Evolutionary conservation across 805 yeast genomes (phyloP), one percentile per base, ranked within the genome.

Genomic region (Myxozyma mucilagina): DNA sequence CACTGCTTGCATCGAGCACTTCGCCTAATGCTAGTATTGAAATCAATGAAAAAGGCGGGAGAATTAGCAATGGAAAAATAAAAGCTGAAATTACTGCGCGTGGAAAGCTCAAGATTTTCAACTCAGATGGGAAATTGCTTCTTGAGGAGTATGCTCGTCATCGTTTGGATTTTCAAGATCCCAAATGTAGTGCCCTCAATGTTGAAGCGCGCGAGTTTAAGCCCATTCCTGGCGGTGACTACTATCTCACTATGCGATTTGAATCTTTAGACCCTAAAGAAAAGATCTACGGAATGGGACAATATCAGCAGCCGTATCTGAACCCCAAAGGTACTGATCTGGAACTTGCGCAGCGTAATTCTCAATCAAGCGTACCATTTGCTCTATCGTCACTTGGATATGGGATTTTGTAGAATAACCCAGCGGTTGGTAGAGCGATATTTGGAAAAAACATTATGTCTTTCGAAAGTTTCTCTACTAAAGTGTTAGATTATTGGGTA

Each of bases 211-310:
- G 67, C 32, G 67, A 64, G 49, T 64, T 64, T 56, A 53, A 41
- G 51, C 66, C 42, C 35, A 47, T 41, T 52, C 56, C 47, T n/a
- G 47, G 48, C 2, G 61, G 58, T 18, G 62, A 38, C 14, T 62
- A 53, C 36, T 62, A 59, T 36, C 50, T 62, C 35, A 62, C 66
- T 8, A 32, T 43, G 29, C 49, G 66, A 3, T 53, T 62, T 35
- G 64, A 62, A 53, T 59, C 66, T 1, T 34, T 59, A 6, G 64
- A 61, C 34, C 29, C 14, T 9, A 34, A 55, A n/a, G 67, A 64
- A 47, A 64, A 64, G 56, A 64, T 64, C 49, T 64, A 59, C 51
- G 67, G 67, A 8, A 64, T 64, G 67, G 67, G 66, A 34, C 66
- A 62, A 45, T 64, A 64, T 39, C 67, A 64, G 53, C 67, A 62